phyloP scores from a whole-genome alignment of 805 yeast genomes.

The Cephaloascus albidus region DNA sequence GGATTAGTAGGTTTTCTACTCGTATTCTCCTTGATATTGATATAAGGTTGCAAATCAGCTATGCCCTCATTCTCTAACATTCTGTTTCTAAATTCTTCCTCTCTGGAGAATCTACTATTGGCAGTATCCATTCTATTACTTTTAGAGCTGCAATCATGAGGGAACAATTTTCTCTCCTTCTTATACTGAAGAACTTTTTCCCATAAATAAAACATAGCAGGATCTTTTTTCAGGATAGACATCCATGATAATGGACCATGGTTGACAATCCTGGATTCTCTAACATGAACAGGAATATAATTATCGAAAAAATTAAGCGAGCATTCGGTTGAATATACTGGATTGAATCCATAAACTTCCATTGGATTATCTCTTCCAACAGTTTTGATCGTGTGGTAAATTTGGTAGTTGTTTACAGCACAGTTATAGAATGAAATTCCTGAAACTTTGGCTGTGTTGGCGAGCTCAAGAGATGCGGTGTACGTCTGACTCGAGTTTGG shows the following conservation, averaged over 20 bases:
- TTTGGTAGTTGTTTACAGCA: neutral
- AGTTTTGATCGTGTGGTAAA: neutral
- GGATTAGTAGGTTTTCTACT: neutral
- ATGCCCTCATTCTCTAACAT: neutral
- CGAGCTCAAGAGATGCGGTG: neutral
- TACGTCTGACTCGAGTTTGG: neutral
- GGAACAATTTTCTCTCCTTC: neutral
- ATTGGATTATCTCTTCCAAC: neutral
- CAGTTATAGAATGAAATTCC: neutral
- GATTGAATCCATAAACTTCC: conserved; percentile 1
- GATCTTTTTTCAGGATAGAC: conserved; percentile 38
- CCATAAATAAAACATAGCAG: conserved; percentile 8
- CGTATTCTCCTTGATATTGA: neutral
- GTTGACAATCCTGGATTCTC: conserved; percentile 29
- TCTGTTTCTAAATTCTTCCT: neutral
- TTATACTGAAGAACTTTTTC: neutral
- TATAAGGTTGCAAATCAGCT: neutral
- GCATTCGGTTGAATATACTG: conserved; percentile 14
- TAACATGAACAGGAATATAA: conserved; percentile 29
- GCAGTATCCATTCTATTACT: neutral
- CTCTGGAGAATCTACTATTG: neutral
- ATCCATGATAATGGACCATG: conserved; percentile 47
- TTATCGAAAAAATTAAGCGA: conserved; percentile 31
- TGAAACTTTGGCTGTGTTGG: neutral
- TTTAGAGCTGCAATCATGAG: neutral